Evolutionary conservation across 257 asterid species (phyloP), one percentile per base, ranked within the genome.

Genomic region (Penstemon newberryi): DNA sequence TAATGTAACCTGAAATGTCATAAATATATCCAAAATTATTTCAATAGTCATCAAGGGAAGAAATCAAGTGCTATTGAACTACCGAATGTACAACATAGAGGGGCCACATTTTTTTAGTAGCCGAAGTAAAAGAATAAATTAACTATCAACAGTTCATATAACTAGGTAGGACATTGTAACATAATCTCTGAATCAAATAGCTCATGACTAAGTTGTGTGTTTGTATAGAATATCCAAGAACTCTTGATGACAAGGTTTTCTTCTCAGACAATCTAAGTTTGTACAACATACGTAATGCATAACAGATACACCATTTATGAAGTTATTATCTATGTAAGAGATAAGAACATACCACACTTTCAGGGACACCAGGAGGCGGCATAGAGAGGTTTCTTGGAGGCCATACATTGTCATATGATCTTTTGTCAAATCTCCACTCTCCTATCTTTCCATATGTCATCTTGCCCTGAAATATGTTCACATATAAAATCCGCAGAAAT

Each of bases 401-500:
- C 93, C 91, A 90, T 43, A 51, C 59, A 10, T 65, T 66, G 79
- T 68, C 84, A 19, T 82, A 87, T 58, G 98, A 86, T 77, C 97
- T 87, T 76, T 92, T 92, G 80, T 92, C 98, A 49, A 92, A 92
- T 85, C 98, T 90, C 98, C 97, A 92, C 73, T 89, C 95, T 70
- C 98, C 98, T 56, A 90, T 75, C 84, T 90, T 90, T 73, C 97
- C 97, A n/a, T 79, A 80, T 40, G 96, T 92, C 84, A 88, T 58
- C 56, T 86, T 80, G n/a, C 98, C 98, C 96, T 89, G 78, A 39
- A 73, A 49, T 13, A 3, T 19, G 36, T 40, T 7, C 3, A 6
- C 45, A 61, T 44, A 6, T 11, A 38, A 18, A 19, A 36, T 0
- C 45, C n/a, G n/a, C 38, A 15, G 13, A 25, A 44, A 18, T 1